Evolutionary conservation across 108 stramenopile species (phyloP), one percentile per base, ranked within the genome.

Genomic region (Cyclotella atomus): DNA sequence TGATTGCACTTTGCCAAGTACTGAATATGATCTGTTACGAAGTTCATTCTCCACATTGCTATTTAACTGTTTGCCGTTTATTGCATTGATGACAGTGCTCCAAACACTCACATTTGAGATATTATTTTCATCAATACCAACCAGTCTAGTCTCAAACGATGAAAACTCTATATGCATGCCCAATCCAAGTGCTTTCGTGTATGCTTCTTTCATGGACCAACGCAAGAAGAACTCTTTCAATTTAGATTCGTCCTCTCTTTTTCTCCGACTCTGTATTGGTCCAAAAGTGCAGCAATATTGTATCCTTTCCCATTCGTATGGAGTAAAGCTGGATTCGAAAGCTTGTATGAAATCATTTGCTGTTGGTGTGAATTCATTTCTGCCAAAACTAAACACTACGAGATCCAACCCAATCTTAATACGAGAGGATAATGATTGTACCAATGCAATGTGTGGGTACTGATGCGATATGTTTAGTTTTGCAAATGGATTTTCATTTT

Each of bases 191-290:
- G 94, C 91, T 66, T 95, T 95, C 10, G 90, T 89, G 55, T 91
- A 91, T 12, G 94, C 91, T 71, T 95, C 94, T 62, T 95, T 95
- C 65, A 89, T 89, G 35, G 88, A 67, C 94, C 94, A 95, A 21
- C 88, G 83, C 9, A 95, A 33, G 41, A 82, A 91, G 38, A 95
- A 91, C 50, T 95, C 94, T 38, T 60, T 54, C 3, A 88, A 56
- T 53, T 47, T 59, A 41, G 56, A 56, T 36, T 67, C 67, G 34
- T 80, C n/a, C n/a, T n/a, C 79, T 30, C 55, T 89, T 71, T 56
- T 50, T 35, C 27, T 29, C 30, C 34, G 19, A 8, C 25, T 4
- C 3, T 28, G 46, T 28, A n/a, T n/a, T n/a, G n/a, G n/a, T n/a
- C n/a, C 15, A 20, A 46, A 46, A 25, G 16, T 8, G 29, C 64